Evolutionary conservation across 163 green algal genomes (phyloP), one percentile per base, ranked within the genome.

Genomic region (Chlorella variabilis): DNA sequence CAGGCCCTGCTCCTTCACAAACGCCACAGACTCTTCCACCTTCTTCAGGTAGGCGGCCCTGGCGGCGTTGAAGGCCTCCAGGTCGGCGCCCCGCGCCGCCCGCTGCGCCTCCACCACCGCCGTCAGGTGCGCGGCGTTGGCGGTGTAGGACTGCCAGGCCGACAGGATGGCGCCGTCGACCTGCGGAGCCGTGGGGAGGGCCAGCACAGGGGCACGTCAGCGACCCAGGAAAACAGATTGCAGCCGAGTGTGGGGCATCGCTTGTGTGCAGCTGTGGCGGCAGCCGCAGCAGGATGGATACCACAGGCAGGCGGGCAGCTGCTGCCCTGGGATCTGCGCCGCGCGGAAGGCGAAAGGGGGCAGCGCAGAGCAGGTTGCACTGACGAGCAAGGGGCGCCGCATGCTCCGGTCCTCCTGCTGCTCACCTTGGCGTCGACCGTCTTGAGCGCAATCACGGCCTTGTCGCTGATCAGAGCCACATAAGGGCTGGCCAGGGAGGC

Each of bases 101-200:
- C 27, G 27, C 68, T 59, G 41, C 0, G 33, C 51, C 18, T 58
- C 49, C 23, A 42, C 58, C 74, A 71, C 58, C 20, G n/a, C 58
- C 15, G 21, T 41, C 1, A 54, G 39, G 34, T 49, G 34, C 9
- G 33, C 63, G 9, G 33, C 20, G 13, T 62, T 61, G 29, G 59
- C 31, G 6, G 11, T 27, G 54, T 73, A 51, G 41, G 59, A 63
- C 3, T 3, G 2, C 41, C 41, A 62, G n/a, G 75, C 75, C 2
- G 58, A 31, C 58, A 73, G n/a, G 39, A 81, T 81, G 75, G 75
- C 39, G 75, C 58, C 20, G 75, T 81, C 75, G 29, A 71, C 75
- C 75, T 80, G 54, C 73, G 34, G 6, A 15, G 39, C 33, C 27
- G 29, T 69, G 31, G 20, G 34, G 23, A 17, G 25, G 25, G 31